Percentiles rank a stretch among this genome's conserved stretches.
Conservation (phyloP, 805 yeast species). For the Nadsonia fulvescens region DNA sequence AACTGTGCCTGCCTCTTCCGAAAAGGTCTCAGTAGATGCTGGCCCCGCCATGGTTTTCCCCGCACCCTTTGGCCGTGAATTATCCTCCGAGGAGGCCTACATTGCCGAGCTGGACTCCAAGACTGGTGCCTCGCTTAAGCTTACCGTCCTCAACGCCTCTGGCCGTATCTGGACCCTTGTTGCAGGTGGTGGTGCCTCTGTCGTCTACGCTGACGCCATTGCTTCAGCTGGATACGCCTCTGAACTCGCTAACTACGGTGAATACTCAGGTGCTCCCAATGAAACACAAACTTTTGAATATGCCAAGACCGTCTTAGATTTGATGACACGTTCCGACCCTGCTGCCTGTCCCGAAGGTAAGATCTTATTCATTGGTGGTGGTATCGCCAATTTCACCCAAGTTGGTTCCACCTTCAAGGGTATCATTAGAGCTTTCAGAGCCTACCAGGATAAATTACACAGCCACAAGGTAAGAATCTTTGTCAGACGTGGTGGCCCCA, state of each 20-base stretch:
- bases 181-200: slow-evolving; percentile 32
- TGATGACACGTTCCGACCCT: slow-evolving; percentile 26
- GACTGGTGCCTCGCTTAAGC: slow-evolving; percentile 29
- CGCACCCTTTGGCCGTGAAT: slow-evolving; percentile 29
- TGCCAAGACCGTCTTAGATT: slow-evolving; percentile 28
- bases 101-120: slow-evolving; percentile 30
- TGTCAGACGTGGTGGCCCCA: slow-evolving; percentile 30
- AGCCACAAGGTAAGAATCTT: slow-evolving; percentile 24
- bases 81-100: slow-evolving; percentile 27
- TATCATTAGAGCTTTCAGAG: slow-evolving; percentile 30
- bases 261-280: slow-evolving; percentile 30
- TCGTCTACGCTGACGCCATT: slow-evolving; percentile 29
- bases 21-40: slow-evolving; percentile 20
- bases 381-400: slow-evolving; percentile 30
- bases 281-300: slow-evolving; percentile 29
- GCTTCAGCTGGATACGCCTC: slow-evolving; percentile 28
- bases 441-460: slow-evolving; percentile 20
- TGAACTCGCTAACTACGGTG: slow-evolving; percentile 30
- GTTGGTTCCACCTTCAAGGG: slow-evolving; percentile 32
- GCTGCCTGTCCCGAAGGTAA: slow-evolving; percentile 21
- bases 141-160: slow-evolving; percentile 24
- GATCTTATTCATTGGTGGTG: slow-evolving; percentile 28
- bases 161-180: slow-evolving; percentile 31
- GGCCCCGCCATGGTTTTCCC: slow-evolving; percentile 33
- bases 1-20: slow-evolving; percentile 10